Base-by-base conservation (phyloP, 1,284 basidiomycete species). In the Apiotrichum veenhuisii region DNA sequence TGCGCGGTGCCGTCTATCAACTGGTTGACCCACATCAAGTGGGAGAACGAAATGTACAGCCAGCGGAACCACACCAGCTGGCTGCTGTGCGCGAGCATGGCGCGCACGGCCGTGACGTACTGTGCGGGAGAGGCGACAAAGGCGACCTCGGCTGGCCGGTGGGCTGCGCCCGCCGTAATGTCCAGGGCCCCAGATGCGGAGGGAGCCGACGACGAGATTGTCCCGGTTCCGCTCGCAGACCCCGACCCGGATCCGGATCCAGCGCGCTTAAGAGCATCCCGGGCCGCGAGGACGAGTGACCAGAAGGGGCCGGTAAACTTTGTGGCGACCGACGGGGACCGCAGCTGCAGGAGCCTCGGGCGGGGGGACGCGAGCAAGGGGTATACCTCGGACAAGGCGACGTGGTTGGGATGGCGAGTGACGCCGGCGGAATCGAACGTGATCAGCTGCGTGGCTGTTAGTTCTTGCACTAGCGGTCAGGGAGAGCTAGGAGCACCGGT, bases 1-100 rank as follows among this genome's bases (percentile, higher is more conserved):
- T n/a, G n/a, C 40, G 18, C 23, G 23, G 20, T 40, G 20, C 42
- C n/a, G 18, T 70, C 61, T 20, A 82, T 77, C 81, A 90, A 87
- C 63, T 89, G 85, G 63, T 94, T 93, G 45, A 89, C 84, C 91
- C 91, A 96, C 87, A 96, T 88, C 69, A 95, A 92, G 60, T 87
- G 81, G 33, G 90, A 93, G 67, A 87, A 87, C n/a, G 76, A 62
- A 34, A 95, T 80, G 68, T 94, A 92, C 49, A 93, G 77, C 82
- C 86, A 90, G 48, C 93, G 82, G 78, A 93, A 96, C 93, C 93
- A 96, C 23, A 86, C 83, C 62, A 91, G 77, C 78, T 97, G 93
- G 54, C 84, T 85, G 55, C 76, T 59, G 69, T 97, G 93, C 58
- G 82, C 76, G 58, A 77, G 75, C 86, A 95, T 93, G 2, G 91